Base-by-base conservation (phyloP, 164 flowering plant genomes). In the Brasenia schreberi region DNA sequence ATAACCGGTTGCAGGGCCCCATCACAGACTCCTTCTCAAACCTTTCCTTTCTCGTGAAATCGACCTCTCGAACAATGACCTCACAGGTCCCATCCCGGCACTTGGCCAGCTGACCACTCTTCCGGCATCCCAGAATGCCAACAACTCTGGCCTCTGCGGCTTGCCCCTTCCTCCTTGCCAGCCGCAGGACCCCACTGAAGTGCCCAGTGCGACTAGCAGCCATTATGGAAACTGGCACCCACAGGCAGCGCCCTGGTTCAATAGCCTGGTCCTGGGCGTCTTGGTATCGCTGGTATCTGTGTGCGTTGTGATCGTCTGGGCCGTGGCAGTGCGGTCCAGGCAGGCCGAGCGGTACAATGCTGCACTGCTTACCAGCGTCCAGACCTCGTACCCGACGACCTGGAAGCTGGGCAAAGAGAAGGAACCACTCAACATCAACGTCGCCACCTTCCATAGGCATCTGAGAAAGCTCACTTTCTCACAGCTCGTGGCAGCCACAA, bases 101-200 rank as follows among this genome's bases (percentile, higher is more conserved):
- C 81, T 86, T 56, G 98, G 96, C 11, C 98, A 93, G 66, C 78
- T 93, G 6, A 87, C 89, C 60, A 90, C 98, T 1, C 88, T 93
- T 19, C 98, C 98, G 0, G 94, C 89, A 5, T 77, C 67, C 59
- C 96, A 88, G 70, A 90, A 80, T 66, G 89, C 82, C 5, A 76
- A 88, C 68, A 93, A 93, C 67, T 88, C 97, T 1, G 98, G 97
- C 9, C 87, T 93, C n/a, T 93, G 98, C 59, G 97, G 98, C 1
- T 87, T 90, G 60, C 98, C 98, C 6, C 76, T 93, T 69, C 83
- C 86, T 3, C 84, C 82, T 61, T 92, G 97, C 69, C 70, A 64
- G 63, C 69, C 58, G 19, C 72, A 65, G 6, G 75, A 67, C 39
- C 56, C 67, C 80, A 0, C n/a, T 74, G 0, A 19, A 77, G 7